Conservation (phyloP, 306 rosid species). For the Parietaria judaica region DNA sequence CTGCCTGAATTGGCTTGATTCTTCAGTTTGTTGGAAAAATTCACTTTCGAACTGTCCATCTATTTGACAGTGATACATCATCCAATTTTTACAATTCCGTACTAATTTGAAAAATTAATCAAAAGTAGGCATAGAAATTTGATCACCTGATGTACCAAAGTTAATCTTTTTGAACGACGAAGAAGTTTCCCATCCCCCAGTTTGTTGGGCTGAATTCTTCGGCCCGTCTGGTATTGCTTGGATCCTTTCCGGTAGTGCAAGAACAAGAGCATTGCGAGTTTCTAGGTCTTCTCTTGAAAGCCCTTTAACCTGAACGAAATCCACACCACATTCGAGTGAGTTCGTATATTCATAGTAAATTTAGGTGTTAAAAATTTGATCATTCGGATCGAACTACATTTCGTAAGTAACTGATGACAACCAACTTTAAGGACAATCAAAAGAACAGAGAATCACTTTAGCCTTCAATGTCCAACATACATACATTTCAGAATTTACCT, state of each 20-base stretch:
- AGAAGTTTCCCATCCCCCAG: slow-evolving; percentile 39
- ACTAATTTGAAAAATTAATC: background rate
- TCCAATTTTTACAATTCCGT: background rate
- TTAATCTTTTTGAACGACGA: slow-evolving; percentile 43
- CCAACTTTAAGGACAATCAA: background rate
- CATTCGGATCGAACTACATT: background rate
- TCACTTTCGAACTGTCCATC: slow-evolving; percentile 38
- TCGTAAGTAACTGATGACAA: background rate
- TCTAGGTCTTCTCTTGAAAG: slow-evolving; percentile 55
- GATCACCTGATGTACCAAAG: slow-evolving; percentile 57
- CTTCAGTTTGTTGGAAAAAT: slow-evolving; percentile 56
- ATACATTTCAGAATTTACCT: background rate
- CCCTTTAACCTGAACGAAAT: slow-evolving; percentile 65
- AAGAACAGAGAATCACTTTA: background rate
- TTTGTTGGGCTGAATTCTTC: slow-evolving; percentile 28
- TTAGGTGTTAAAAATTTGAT: slow-evolving; percentile 2
- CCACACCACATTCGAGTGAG: slow-evolving; percentile 12
- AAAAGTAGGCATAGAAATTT: background rate
- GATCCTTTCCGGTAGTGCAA: slow-evolving; percentile 66
- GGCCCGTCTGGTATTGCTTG: slow-evolving; percentile 73
- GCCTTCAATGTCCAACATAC: background rate
- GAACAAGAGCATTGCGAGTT: slow-evolving; percentile 49
- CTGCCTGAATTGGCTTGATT: slow-evolving; percentile 58
- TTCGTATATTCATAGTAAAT: background rate
- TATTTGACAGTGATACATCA: slow-evolving; percentile 19